These are phyloP conservation scores for Salix udensis DNA, from an alignment of 345 rosid genomes.

Conservation along the genomic window DNA sequence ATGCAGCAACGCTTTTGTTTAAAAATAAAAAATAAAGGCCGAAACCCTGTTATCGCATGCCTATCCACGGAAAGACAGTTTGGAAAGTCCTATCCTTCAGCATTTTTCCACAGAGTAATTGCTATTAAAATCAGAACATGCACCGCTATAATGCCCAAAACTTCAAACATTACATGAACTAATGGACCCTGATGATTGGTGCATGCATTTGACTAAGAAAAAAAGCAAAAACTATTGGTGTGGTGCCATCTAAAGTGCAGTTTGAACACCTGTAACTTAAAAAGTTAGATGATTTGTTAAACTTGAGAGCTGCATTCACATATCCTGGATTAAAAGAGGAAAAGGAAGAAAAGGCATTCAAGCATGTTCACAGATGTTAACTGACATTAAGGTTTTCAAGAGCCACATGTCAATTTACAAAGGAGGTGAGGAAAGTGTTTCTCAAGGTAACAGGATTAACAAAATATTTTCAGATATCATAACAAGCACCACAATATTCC, in stretches of 20 bases:
- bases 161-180: not conserved
- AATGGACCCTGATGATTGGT: not conserved
- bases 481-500: not conserved
- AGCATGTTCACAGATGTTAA: not conserved
- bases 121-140: not conserved
- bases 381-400: not conserved
- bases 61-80: not conserved
- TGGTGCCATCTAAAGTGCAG: not conserved
- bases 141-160: not conserved
- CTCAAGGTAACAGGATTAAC: not conserved
- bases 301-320: not conserved
- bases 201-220: not conserved
- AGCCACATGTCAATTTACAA: too few relatives aligned
- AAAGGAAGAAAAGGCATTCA: not conserved
- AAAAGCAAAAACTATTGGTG: not conserved
- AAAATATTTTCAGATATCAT: not conserved
- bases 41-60: not conserved
- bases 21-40: not conserved
- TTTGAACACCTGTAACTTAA: not conserved
- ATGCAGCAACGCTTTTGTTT: too few relatives aligned
- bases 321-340: not conserved
- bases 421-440: not conserved
- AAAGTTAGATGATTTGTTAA: not conserved
- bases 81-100: not conserved
- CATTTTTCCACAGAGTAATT: not conserved